phyloP scores from a whole-genome alignment of 495 filamentous ascomycete genomes.

The Ramalina intermedia region DNA sequence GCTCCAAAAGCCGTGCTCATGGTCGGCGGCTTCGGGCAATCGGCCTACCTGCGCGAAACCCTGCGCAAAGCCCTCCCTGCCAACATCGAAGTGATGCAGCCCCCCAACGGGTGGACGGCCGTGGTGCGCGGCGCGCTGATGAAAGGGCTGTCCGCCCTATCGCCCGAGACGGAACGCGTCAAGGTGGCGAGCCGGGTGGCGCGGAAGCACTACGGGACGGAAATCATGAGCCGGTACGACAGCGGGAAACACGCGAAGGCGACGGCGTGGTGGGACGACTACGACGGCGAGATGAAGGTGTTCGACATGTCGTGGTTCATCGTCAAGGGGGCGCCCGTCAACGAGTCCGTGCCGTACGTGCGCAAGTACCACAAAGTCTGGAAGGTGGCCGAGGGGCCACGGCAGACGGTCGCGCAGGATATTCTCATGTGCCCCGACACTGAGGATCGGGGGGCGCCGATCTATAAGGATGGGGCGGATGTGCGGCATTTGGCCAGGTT shows the following conservation, averaged over 20 bases:
- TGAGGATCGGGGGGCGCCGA: conserved; percentile 8
- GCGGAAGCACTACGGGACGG: conserved; percentile 26
- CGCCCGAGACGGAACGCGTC: conserved; percentile 13
- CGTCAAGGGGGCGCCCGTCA: conserved; percentile 13
- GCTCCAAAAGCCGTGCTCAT: conserved; percentile 40
- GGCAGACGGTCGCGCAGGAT: conserved; percentile 10
- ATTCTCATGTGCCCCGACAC: conserved; percentile 9
- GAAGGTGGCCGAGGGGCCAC: conserved; percentile 9
- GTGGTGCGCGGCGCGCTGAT: conserved; percentile 29
- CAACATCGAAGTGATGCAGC: conserved; percentile 14
- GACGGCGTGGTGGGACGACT: conserved; percentile 13
- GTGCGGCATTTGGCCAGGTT: conserved; percentile 8
- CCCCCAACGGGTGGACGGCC: conserved; percentile 24
- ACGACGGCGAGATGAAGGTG: conserved; percentile 15
- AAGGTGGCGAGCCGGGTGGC: conserved; percentile 22
- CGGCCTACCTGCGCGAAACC: conserved; percentile 36
- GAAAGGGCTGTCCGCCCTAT: conserved; percentile 20
- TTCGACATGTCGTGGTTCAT: conserved; percentile 22
- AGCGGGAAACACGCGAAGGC: conserved; percentile 11
- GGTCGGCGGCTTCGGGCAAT: conserved; percentile 55
- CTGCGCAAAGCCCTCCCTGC: conserved; percentile 7
- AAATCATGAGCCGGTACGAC: conserved; percentile 15
- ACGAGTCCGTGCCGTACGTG: not conserved
- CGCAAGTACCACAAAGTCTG: conserved; percentile 12
- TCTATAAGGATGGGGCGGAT: conserved; percentile 10